These are phyloP conservation scores for Melaleuca quinquenervia DNA, from an alignment of 345 rosid genomes.

Conservation along the genomic window DNA sequence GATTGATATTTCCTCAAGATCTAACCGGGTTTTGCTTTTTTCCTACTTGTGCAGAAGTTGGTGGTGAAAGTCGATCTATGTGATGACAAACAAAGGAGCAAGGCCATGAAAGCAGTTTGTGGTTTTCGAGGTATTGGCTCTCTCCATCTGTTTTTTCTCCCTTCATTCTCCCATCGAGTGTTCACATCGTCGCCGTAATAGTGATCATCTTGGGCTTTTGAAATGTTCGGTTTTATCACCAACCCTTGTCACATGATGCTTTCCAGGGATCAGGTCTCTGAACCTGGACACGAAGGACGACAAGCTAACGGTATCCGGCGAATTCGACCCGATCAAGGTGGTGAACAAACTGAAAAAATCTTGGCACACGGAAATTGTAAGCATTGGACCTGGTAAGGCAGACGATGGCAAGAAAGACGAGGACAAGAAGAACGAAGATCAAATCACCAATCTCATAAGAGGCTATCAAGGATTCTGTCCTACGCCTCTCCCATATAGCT, in stretches of 20 bases:
- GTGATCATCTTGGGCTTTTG: neutral
- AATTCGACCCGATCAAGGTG: neutral
- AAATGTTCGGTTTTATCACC: neutral
- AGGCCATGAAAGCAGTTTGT: slow-evolving; percentile 4
- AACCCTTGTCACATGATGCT: neutral
- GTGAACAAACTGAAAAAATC: slow-evolving; percentile 1
- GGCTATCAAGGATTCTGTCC: neutral
- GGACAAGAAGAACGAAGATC: neutral
- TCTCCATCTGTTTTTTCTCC: neutral
- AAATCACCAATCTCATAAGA: neutral
- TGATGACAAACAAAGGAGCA: neutral
- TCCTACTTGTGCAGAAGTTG: neutral
- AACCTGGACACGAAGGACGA: neutral
- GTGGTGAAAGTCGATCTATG: slow-evolving; percentile 1
- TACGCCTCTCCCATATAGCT: neutral
- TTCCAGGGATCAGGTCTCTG: neutral
- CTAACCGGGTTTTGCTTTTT: neutral
- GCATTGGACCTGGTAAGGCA: neutral
- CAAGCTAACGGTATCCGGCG: slow-evolving; percentile 5
- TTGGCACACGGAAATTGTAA: neutral
- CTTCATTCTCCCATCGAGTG: neutral
- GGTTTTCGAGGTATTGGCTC: neutral
- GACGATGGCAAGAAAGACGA: too few relatives aligned
- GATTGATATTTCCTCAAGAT: neutral
- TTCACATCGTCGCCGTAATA: neutral